Conservation (phyloP, 805 yeast species). For the Debaryomyces tyrocola region DNA sequence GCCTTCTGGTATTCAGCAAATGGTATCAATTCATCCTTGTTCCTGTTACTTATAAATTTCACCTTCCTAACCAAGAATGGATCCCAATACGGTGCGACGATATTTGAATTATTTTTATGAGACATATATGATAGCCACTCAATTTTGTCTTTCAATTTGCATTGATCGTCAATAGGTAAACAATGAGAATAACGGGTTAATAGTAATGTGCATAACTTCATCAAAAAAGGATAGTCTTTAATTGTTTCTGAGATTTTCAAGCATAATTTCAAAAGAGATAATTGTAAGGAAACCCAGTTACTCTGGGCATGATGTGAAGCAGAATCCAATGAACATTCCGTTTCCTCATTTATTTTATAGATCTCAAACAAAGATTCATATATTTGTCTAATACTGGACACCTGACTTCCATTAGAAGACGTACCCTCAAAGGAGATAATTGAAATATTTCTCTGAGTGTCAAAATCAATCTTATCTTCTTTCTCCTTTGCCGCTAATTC, state of each 20-base stretch:
- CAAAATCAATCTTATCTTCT: slow-evolving; percentile 2
- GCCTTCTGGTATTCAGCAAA: slow-evolving; percentile 22
- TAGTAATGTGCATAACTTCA: slow-evolving; percentile 51
- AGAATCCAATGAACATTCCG: slow-evolving; percentile 24
- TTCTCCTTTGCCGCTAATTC: slow-evolving; percentile 8
- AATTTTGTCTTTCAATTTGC: slow-evolving; percentile 34
- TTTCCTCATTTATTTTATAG: slow-evolving; percentile 51
- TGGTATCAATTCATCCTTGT: slow-evolving; percentile 44
- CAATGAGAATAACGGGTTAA: slow-evolving; percentile 56
- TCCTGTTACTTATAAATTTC: slow-evolving; percentile 24
- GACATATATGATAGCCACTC: slow-evolving; percentile 19
- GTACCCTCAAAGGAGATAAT: slow-evolving; percentile 1
- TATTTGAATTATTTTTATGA: slow-evolving; percentile 22
- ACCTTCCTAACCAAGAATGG: slow-evolving; percentile 59
- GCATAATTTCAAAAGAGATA: slow-evolving; percentile 53
- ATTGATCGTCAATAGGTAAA: slow-evolving; percentile 60
- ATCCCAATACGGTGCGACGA: slow-evolving; percentile 66
- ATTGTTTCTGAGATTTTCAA: slow-evolving; percentile 54
- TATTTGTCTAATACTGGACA: slow-evolving; percentile 33
- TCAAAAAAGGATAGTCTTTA: slow-evolving; percentile 39
- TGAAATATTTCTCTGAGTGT: slow-evolving; percentile 3
- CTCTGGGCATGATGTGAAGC: slow-evolving; percentile 19
- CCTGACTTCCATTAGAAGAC: slow-evolving; percentile 6
- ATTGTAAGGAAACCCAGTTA: slow-evolving; percentile 58
- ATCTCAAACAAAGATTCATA: slow-evolving; percentile 49